Conservation (phyloP, 108 stramenopile species). For the Skeletonema grethae region DNA sequence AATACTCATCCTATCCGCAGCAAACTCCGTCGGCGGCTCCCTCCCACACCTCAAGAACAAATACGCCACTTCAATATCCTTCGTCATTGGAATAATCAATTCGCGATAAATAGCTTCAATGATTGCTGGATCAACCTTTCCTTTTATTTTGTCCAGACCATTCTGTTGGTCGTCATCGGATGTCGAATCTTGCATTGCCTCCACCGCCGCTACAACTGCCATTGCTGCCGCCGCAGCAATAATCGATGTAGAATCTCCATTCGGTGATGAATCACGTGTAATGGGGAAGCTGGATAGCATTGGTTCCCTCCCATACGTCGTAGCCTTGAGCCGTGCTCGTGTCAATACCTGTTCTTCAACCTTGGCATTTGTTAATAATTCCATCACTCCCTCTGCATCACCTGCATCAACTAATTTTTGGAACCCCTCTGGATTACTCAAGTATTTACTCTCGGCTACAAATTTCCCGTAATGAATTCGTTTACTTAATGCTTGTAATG, state of each 20-base stretch:
- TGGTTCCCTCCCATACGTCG: conserved; percentile 93
- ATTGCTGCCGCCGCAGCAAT: conserved; percentile 79
- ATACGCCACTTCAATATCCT: conserved; percentile 97
- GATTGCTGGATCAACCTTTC: conserved; percentile 90
- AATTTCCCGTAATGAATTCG: conserved; percentile 98
- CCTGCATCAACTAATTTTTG: conserved; percentile 84
- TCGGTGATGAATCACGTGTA: conserved; percentile 24
- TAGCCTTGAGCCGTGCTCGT: conserved; percentile 90
- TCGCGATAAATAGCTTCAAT: conserved; percentile 93
- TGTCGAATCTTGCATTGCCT: conserved; percentile 47
- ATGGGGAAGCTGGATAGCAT: conserved; percentile 55
- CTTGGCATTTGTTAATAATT: conserved; percentile 90
- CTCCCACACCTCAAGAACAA: conserved; percentile 88
- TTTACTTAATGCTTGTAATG: conserved; percentile 88
- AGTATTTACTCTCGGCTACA: conserved; percentile 97
- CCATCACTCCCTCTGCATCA: conserved; percentile 96
- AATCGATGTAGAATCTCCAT: conserved; percentile 53
- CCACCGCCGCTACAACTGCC: conserved; percentile 77
- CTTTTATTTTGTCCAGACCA: conserved; percentile 32
- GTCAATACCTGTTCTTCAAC: conserved; percentile 94
- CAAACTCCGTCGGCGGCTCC: conserved; percentile 74
- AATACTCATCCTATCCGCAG: conserved; percentile 79
- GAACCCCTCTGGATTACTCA: conserved; percentile 83
- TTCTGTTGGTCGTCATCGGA: neutral
- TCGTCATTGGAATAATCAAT: conserved; percentile 97